A percentile compares a stretch with the other conserved stretches of the same genome.
phyloP scores from a whole-genome alignment of 2,329 filamentous ascomycete genomes.

The Periconia digitata region DNA sequence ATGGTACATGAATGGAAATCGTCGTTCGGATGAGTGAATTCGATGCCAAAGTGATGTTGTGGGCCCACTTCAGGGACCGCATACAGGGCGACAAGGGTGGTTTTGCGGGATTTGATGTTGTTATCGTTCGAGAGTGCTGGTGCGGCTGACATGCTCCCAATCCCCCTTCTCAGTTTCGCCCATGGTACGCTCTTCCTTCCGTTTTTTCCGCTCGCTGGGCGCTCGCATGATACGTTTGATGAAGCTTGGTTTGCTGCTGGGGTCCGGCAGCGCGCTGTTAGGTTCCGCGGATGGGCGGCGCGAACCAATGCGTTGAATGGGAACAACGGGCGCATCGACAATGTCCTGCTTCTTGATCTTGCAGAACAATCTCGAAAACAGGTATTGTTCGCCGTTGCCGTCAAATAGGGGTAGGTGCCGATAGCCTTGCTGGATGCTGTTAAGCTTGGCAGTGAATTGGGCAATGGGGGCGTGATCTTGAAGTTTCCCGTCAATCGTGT shows the following conservation, averaged over 20 bases:
- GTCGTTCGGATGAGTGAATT: conserved; percentile 4
- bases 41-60: no score
- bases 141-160: conserved; percentile 35
- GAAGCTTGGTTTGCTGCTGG: conserved; percentile 37
- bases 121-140: conserved; percentile 39
- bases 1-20: conserved; percentile 23
- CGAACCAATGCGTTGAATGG: conserved; percentile 20
- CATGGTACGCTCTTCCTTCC: conserved; percentile 32
- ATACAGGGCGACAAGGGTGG: no score
- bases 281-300: conserved; percentile 30
- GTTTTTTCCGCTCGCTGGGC: conserved; percentile 46
- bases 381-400: conserved; percentile 83
- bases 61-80: no score
- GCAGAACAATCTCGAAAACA: conserved; percentile 94
- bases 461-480: conserved; percentile 70
- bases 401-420: conserved; percentile 90
- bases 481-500: conserved; percentile 75
- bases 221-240: conserved; percentile 49
- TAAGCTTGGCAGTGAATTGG: conserved; percentile 90
- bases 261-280: conserved; percentile 32
- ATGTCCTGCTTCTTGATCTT: conserved; percentile 69
- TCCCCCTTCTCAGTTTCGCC: conserved; percentile 27
- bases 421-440: conserved; percentile 86
- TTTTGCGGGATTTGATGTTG: conserved; percentile 1
- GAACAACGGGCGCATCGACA: conserved; percentile 42